Evolutionary conservation across 805 yeast species (phyloP).

Genomic region (Wickerhamiella sorbophila): DNA sequence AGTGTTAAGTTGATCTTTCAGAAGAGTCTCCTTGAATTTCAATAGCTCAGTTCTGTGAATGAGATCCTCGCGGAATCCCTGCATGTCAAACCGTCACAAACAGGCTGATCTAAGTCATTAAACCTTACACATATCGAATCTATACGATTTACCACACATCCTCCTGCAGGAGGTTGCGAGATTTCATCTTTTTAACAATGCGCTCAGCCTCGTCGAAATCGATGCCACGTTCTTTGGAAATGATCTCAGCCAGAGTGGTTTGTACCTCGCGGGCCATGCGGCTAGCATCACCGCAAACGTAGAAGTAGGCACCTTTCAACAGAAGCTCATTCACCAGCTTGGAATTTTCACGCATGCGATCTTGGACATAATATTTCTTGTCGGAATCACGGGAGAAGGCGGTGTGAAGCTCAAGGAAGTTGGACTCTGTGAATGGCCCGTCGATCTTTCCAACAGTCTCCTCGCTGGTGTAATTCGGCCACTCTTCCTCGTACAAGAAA

Average conservation of each 20-base stretch:
- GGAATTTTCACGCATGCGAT: constrained; percentile 40
- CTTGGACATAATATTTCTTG: constrained; percentile 68
- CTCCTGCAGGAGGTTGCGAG: constrained; percentile 84
- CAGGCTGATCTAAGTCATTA: too few species aligned
- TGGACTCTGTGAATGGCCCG: constrained; percentile 9
- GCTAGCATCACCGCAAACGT: constrained; percentile 95
- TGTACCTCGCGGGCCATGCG: constrained; percentile 94
- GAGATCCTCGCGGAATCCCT: too few species aligned
- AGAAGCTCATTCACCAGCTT: constrained; percentile 39
- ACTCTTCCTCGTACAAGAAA: constrained; percentile 75
- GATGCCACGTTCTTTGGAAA: constrained; percentile 49
- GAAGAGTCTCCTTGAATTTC: too few species aligned
- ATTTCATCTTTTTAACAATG: constrained; percentile 60
- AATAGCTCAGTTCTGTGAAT: too few species aligned
- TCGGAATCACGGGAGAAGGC: constrained; percentile 74
- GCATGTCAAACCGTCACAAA: too few species aligned
- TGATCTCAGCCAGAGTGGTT: constrained; percentile 45
- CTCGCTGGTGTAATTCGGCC: constrained; percentile 45
- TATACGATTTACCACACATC: constrained; percentile 68
- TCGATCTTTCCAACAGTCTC: constrained; percentile 10
- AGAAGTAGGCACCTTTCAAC: constrained; percentile 64
- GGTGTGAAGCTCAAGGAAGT: constrained; percentile 41
- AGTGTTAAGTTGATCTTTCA: too few species aligned
- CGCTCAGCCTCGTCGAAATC: constrained; percentile 58
- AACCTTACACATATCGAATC: too few species aligned